phyloP scores from a whole-genome alignment of 495 filamentous ascomycete species.

The Xylaria bambusicola region DNA sequence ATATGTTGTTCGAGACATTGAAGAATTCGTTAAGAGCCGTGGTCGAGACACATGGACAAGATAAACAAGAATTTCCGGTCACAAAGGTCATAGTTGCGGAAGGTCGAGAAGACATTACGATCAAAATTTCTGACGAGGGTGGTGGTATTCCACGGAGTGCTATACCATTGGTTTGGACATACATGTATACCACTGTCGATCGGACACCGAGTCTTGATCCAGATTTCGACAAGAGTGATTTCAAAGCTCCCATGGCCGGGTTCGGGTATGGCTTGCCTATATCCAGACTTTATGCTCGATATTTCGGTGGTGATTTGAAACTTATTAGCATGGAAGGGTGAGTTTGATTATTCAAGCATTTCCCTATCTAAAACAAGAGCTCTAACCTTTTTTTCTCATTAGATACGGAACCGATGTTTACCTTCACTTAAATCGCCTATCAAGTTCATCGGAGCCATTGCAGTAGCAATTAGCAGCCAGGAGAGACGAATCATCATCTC shows the following conservation, averaged over 20 bases:
- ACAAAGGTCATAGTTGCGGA: slow-evolving; percentile 97
- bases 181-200: slow-evolving; percentile 99
- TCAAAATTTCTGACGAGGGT: slow-evolving; percentile 95
- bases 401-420: slow-evolving; percentile 99
- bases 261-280: slow-evolving; percentile 97
- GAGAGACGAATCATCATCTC: slow-evolving; percentile 71
- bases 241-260: slow-evolving; percentile 98
- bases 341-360: slow-evolving; percentile 32
- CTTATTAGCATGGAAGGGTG: slow-evolving; percentile 99
- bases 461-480: slow-evolving; percentile 99
- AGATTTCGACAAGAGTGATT: slow-evolving; percentile 98
- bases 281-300: slow-evolving; percentile 88
- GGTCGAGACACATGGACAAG: slow-evolving; percentile 91
- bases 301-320: slow-evolving; percentile 96
- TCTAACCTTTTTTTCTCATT: slow-evolving; percentile 15
- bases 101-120: slow-evolving; percentile 97
- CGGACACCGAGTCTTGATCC: slow-evolving; percentile 92
- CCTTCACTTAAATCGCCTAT: slow-evolving; percentile 92
- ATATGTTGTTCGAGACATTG: slow-evolving; percentile 99
- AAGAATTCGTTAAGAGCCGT: slow-evolving; percentile 98
- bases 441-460: slow-evolving; percentile 91
- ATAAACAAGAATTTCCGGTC: slow-evolving; percentile 92
- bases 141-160: slow-evolving; percentile 89
- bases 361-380: neutral
- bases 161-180: slow-evolving; percentile 97